phyloP scores from a whole-genome alignment of 2,329 filamentous ascomycete genomes.

The Fusarium staphyleae region DNA sequence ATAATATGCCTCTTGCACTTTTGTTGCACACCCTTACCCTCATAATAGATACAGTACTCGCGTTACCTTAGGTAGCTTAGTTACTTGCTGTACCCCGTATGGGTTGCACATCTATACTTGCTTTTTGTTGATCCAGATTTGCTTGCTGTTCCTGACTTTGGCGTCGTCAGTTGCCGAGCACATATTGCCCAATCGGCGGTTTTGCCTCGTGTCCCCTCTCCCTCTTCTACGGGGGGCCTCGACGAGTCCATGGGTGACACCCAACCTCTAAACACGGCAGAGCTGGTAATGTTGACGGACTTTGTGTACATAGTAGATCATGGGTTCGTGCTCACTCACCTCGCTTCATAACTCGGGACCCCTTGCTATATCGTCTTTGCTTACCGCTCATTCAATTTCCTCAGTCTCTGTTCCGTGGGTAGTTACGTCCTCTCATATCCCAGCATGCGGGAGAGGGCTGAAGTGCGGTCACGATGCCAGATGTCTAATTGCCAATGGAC shows the following conservation, averaged over 20 bases:
- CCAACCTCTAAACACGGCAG: conserved; percentile 9
- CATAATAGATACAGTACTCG: conserved; percentile 4
- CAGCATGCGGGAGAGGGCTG: conserved; percentile 19
- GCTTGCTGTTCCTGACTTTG: conserved; percentile 7
- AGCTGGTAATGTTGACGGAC: conserved; percentile 9
- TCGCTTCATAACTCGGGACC: conserved; percentile 21
- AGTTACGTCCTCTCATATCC: conserved; percentile 22
- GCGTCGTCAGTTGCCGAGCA: conserved; percentile 8
- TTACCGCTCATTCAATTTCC: conserved; percentile 24
- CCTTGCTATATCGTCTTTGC: conserved; percentile 18
- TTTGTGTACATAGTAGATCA: conserved; percentile 28
- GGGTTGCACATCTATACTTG: background rate
- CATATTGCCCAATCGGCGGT: conserved; percentile 33
- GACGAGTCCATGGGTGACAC: conserved; percentile 20
- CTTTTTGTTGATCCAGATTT: conserved; percentile 14
- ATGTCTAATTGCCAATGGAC: conserved; percentile 40
- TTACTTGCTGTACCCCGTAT: background rate
- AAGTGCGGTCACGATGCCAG: conserved; percentile 37
- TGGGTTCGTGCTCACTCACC: conserved; percentile 13
- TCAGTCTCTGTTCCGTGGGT: background rate
- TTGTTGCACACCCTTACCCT: too few relatives aligned
- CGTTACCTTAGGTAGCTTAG: background rate
- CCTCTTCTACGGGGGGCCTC: conserved; percentile 13
- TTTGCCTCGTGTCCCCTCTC: conserved; percentile 15
- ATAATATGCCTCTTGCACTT: too few relatives aligned